phyloP scores from a whole-genome alignment of 1,284 basidiomycete genomes.

The Macrocybe sp. region DNA sequence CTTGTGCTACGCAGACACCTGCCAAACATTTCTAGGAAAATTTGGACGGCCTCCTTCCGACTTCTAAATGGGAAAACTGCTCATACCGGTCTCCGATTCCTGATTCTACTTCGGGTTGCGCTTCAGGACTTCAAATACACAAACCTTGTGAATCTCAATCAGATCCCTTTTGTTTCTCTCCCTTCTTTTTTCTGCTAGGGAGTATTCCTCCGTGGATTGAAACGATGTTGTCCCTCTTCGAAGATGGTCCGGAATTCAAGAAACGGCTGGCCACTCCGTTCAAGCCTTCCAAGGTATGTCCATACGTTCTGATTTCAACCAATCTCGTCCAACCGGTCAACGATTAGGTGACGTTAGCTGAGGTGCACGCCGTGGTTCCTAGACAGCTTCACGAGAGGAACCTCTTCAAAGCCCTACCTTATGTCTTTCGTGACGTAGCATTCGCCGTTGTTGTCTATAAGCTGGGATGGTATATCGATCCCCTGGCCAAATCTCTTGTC shows the following conservation, averaged over 20 bases:
- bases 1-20: no score
- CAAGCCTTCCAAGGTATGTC: constrained; percentile 30
- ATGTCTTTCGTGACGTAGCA: constrained; percentile 52
- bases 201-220: background rate
- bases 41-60: no score
- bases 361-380: constrained; percentile 44
- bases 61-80: no score
- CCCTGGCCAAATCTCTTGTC: constrained; percentile 23
- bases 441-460: constrained; percentile 55
- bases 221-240: constrained; percentile 25
- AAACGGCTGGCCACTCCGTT: constrained; percentile 36
- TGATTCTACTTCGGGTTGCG: no score
- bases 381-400: constrained; percentile 69
- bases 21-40: no score
- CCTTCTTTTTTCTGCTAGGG: no score
- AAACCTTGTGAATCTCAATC: no score
- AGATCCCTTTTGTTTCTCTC: no score
- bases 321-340: background rate
- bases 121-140: no score
- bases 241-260: constrained; percentile 41
- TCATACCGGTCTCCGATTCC: no score
- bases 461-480: constrained; percentile 56
- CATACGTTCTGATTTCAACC: background rate
- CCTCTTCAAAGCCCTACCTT: constrained; percentile 54
- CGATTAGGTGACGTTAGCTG: constrained; percentile 33